Evolutionary conservation across 169 alveolate genomes (phyloP), one percentile per base, ranked within the genome.

Genomic region (Cryptosporidium andersoni): DNA sequence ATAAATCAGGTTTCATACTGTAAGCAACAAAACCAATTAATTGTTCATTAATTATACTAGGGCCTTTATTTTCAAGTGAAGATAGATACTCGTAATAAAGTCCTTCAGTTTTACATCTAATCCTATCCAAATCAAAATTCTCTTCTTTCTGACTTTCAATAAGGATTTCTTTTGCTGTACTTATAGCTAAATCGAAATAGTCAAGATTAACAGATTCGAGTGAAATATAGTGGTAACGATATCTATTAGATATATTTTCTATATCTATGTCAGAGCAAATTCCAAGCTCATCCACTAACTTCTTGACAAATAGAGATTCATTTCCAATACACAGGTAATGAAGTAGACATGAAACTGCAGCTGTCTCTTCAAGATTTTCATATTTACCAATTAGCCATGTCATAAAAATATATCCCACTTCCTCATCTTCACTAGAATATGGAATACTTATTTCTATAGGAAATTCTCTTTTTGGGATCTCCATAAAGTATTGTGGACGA

Each of bases 91-190:
- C 85, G 11, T 43, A 74, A 58, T 74, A 74, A 5, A 74, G 64
- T 9, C 85, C 85, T 74, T 74, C 85, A 36, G 60, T 74, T 58
- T 74, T 74, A 45, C 85, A 74, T 34, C 37, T 74, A 16, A 74
- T 55, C 6, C 48, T 68, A 43, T 56, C 36, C n/a, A 74, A 14
- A 74, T 47, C 39, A 34, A 74, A 9, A n/a, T 60, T 74, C 48
- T 43, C n/a, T 47, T 60, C 74, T 16, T 36, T 74, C 3, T 58
- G 67, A 58, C 43, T 58, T 47, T 74, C 85, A 11, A 58, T 34
- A 0, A 74, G 14, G 39, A 55, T 43, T 43, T 42, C 48, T 43
- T 74, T 58, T 25, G 60, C 55, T 45, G 34, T 25, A 52, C 9
- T 34, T 8, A 74, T 58, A 16, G 60, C 7, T 48, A 58, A 36